Evolutionary conservation across 257 asterid species (phyloP).

Genomic region (Nicotiana otophora): DNA sequence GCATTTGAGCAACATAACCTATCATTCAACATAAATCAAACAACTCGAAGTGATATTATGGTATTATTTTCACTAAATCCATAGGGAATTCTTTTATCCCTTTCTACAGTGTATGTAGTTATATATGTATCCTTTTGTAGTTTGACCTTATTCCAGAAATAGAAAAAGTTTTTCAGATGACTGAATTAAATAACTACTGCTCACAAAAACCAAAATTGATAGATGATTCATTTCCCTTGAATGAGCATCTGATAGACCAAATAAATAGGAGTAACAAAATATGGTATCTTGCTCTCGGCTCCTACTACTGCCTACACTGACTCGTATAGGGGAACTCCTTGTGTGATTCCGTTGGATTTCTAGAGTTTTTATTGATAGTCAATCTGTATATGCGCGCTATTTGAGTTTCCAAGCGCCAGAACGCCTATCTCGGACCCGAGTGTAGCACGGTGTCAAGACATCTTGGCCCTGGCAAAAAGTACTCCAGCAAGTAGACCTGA

Average conservation of each 20-base stretch:
- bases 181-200: not conserved
- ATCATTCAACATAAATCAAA: not conserved
- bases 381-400: not conserved
- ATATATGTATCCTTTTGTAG: not conserved
- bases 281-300: not conserved
- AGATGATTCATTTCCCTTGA: not conserved
- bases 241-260: not conserved
- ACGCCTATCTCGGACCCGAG: not conserved
- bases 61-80: not conserved
- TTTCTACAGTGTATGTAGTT: not conserved
- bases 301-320: not conserved
- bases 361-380: not conserved
- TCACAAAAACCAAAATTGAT: slow-evolving; percentile 6
- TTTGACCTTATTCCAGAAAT: not conserved
- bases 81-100: not conserved
- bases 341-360: not conserved
- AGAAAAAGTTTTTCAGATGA: not conserved
- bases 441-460: slow-evolving; percentile 19
- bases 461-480: slow-evolving; percentile 43
- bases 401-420: not conserved
- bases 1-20: no score
- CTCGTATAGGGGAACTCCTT: not conserved
- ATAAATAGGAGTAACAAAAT: not conserved
- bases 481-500: slow-evolving; percentile 48
- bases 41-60: not conserved